These are phyloP conservation scores for Oldenlandia corymbosa DNA, from an alignment of 257 asterid genomes.

Conservation along the genomic window DNA sequence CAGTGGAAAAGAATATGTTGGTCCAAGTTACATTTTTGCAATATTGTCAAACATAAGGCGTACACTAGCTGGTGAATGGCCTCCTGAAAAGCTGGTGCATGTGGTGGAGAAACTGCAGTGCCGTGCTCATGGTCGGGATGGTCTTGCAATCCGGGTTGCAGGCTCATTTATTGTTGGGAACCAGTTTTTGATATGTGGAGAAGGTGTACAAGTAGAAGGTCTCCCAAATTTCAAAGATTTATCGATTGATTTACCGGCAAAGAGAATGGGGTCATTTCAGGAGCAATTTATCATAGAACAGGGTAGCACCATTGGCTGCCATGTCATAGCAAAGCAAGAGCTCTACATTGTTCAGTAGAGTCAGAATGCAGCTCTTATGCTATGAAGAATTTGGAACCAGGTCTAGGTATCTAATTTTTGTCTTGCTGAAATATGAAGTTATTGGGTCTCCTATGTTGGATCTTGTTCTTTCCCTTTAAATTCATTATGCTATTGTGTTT, in stretches of 20 bases:
- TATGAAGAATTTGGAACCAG: not conserved
- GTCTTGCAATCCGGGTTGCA: conserved; percentile 73
- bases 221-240: conserved; percentile 71
- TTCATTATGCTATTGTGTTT: not conserved
- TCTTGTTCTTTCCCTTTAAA: conserved; percentile 1
- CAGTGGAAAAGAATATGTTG: conserved; percentile 59
- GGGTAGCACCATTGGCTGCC: conserved; percentile 53
- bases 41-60: conserved; percentile 58
- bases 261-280: conserved; percentile 79
- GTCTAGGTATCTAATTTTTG: conserved; percentile 5
- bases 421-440: conserved; percentile 3
- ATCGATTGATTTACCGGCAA: conserved; percentile 65
- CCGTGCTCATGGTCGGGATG: conserved; percentile 60
- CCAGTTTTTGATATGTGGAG: conserved; percentile 95
- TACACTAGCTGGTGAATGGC: conserved; percentile 90
- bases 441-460: not conserved
- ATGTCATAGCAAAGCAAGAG: conserved; percentile 74
- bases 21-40: conserved; percentile 52
- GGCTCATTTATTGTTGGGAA: conserved; percentile 88
- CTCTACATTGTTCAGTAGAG: conserved; percentile 51
- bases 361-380: not conserved
- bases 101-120: conserved; percentile 96
- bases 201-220: conserved; percentile 89
- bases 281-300: conserved; percentile 72
- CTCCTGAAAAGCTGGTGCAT: conserved; percentile 90